These are phyloP conservation scores for Ajuga reptans DNA, from an alignment of 305 asterid species.

Conservation along the genomic window DNA sequence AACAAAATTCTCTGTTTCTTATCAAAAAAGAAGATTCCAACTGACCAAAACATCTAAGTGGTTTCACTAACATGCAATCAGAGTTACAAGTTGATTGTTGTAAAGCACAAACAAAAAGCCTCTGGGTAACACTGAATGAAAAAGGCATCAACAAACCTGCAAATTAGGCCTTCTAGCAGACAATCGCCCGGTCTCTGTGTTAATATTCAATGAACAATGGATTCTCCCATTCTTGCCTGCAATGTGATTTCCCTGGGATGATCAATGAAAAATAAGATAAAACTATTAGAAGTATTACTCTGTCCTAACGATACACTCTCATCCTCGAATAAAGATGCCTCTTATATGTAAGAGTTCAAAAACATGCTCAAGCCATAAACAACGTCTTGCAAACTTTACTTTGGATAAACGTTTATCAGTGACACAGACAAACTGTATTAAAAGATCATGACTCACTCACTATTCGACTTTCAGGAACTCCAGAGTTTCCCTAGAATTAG, in stretches of 20 bases:
- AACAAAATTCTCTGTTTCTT: too few species aligned
- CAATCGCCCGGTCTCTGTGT: slow-evolving; percentile 95
- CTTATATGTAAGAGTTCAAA: neutral
- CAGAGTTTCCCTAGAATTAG: neutral
- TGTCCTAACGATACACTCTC: neutral
- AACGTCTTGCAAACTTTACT: neutral
- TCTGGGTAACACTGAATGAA: neutral
- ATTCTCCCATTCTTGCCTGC: slow-evolving; percentile 81
- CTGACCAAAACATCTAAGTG: neutral
- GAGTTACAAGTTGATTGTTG: slow-evolving; percentile 1
- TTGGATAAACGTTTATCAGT: neutral
- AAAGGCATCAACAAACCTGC: slow-evolving; percentile 50
- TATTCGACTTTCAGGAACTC: too few species aligned
- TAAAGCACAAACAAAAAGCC: neutral
- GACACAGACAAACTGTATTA: neutral
- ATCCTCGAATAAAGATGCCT: too few species aligned
- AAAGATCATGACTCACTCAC: too few species aligned
- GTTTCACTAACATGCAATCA: neutral
- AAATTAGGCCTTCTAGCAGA: slow-evolving; percentile 99
- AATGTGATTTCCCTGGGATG: slow-evolving; percentile 61
- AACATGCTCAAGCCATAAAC: slow-evolving; percentile 8
- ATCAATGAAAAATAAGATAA: slow-evolving; percentile 14
- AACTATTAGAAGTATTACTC: neutral
- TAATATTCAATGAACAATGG: slow-evolving; percentile 93
- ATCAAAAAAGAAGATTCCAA: neutral